A percentile compares a stretch with the other conserved stretches of the same genome.
Evolutionary conservation across 208 protist genomes (phyloP).

Genomic region (Leishmania guyanensis): DNA sequence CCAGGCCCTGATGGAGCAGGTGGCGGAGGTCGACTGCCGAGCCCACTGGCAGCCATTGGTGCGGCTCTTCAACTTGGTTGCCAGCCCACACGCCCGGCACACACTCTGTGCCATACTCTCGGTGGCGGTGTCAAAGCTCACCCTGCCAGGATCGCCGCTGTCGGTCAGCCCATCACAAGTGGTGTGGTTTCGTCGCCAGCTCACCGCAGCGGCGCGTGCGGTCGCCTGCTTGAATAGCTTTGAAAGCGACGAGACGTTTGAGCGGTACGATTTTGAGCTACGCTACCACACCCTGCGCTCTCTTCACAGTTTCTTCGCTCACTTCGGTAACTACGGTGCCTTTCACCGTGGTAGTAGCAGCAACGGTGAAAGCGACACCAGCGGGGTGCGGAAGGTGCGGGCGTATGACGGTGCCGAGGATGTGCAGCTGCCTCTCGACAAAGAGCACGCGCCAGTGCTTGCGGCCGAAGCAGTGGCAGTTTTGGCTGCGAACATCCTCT

Average conservation of each 20-base stretch:
- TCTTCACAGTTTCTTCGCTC: slow-evolving; percentile 75
- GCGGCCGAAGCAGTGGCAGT: slow-evolving; percentile 58
- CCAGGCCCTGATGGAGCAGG: slow-evolving; percentile 30
- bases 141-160: neutral
- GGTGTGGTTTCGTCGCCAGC: slow-evolving; percentile 37
- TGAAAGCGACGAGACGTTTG: slow-evolving; percentile 46
- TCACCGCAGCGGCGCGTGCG: slow-evolving; percentile 62
- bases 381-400: slow-evolving; percentile 50
- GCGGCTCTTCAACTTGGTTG: slow-evolving; percentile 81
- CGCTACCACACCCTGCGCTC: slow-evolving; percentile 87
- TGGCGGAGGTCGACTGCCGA: slow-evolving; percentile 38
- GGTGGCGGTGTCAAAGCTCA: slow-evolving; percentile 35
- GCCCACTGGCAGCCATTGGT: slow-evolving; percentile 71
- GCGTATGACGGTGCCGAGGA: slow-evolving; percentile 69
- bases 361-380: neutral
- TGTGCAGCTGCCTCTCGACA: slow-evolving; percentile 63
- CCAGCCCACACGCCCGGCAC: slow-evolving; percentile 68
- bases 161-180: neutral
- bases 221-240: slow-evolving; percentile 83
- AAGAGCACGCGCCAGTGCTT: slow-evolving; percentile 49
- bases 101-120: slow-evolving; percentile 54
- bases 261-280: slow-evolving; percentile 88
- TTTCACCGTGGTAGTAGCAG: slow-evolving; percentile 9
- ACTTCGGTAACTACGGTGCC: slow-evolving; percentile 69
- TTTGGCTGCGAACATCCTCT: slow-evolving; percentile 74